These are phyloP conservation scores for Phytophthora citrophthora DNA, from an alignment of 352 stramenopile genomes.

Conservation along the genomic window DNA sequence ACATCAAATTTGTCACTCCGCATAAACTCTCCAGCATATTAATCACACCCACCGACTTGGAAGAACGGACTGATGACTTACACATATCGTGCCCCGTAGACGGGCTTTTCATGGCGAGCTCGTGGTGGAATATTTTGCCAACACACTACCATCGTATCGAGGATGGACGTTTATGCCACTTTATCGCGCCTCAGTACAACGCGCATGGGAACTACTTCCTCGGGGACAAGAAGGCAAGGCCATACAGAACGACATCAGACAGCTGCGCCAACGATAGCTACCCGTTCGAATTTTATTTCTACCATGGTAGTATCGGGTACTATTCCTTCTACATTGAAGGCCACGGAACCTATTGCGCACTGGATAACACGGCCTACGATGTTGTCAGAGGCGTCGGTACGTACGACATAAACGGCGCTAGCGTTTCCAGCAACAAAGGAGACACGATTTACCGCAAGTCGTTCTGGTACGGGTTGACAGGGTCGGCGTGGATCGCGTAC, in stretches of 20 bases:
- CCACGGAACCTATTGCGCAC: constrained; percentile 13
- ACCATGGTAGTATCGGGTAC: constrained; percentile 9
- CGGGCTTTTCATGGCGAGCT: no score
- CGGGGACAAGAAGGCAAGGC: neutral
- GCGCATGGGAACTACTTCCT: constrained; percentile 3
- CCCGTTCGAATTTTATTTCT: constrained; percentile 3
- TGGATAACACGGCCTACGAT: constrained; percentile 13
- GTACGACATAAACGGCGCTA: neutral
- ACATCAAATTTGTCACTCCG: no score
- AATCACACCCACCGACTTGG: no score
- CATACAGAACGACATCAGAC: neutral
- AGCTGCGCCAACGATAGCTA: constrained; percentile 1
- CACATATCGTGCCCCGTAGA: no score
- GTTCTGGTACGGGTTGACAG: no score
- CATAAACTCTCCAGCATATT: no score
- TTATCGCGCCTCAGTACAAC: constrained; percentile 11
- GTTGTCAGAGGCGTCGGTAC: constrained; percentile 19
- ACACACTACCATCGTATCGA: constrained; percentile 9
- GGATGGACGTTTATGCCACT: constrained; percentile 6
- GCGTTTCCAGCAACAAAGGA: no score
- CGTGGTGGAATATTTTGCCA: neutral
- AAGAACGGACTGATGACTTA: no score
- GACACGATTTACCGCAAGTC: no score
- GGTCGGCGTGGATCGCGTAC: no score
- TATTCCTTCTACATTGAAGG: constrained; percentile 21